phyloP scores from a whole-genome alignment of 768 basidiomycete genomes.

The Royoungia palumana region DNA sequence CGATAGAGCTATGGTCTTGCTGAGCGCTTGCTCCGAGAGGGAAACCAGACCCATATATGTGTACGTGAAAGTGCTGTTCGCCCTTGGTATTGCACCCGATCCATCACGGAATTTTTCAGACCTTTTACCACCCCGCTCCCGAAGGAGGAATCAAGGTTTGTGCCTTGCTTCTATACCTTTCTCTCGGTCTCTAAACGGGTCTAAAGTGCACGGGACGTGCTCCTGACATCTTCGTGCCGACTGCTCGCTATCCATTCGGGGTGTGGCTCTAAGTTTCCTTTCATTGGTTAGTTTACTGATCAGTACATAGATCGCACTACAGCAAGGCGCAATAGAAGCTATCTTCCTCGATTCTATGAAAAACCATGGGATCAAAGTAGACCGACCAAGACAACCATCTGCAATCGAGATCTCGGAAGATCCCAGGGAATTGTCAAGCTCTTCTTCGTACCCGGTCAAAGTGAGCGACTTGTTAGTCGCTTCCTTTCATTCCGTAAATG shows the following conservation, averaged over 20 bases:
- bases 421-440: slow-evolving; percentile 33
- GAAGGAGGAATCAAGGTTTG: slow-evolving; percentile 60
- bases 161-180: no score
- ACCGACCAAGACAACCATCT: slow-evolving; percentile 33
- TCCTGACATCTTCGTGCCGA: slow-evolving; percentile 57
- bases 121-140: slow-evolving; percentile 68
- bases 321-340: slow-evolving; percentile 41
- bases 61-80: slow-evolving; percentile 38
- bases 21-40: slow-evolving; percentile 60
- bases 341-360: slow-evolving; percentile 42
- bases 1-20: slow-evolving; percentile 73
- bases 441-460: slow-evolving; percentile 32
- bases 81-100: neutral
- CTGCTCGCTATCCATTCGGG: slow-evolving; percentile 73
- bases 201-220: slow-evolving; percentile 58
- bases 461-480: slow-evolving; percentile 1
- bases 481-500: neutral
- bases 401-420: slow-evolving; percentile 35
- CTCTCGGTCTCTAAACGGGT: neutral
- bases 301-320: slow-evolving; percentile 30
- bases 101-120: slow-evolving; percentile 35
- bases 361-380: slow-evolving; percentile 29
- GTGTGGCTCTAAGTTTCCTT: slow-evolving; percentile 29
- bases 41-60: slow-evolving; percentile 65
- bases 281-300: neutral